Evolutionary conservation across 2,329 filamentous ascomycete genomes (phyloP).

Genomic region (Phaeosphaeriaceae sp.): DNA sequence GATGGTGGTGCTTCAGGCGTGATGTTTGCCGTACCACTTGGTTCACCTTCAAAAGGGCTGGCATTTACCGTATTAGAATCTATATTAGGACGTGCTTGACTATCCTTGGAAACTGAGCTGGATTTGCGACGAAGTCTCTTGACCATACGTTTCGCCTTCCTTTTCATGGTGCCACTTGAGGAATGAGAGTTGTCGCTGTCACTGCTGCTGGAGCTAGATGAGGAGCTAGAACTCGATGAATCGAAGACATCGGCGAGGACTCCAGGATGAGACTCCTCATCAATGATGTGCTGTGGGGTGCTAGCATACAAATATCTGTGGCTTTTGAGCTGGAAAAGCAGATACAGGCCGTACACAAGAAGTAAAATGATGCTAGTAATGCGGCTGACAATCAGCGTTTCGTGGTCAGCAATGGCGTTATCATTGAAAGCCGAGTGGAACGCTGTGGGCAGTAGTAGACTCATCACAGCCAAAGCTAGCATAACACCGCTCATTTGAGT

Average conservation of each 20-base stretch:
- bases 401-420: conserved; percentile 65
- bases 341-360: conserved; percentile 81
- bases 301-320: conserved; percentile 91
- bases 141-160: conserved; percentile 77
- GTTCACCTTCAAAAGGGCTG: conserved; percentile 46
- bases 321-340: conserved; percentile 90
- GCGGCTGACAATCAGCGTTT: conserved; percentile 84
- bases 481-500: conserved; percentile 96
- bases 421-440: conserved; percentile 87
- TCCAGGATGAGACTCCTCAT: conserved; percentile 87
- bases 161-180: conserved; percentile 73
- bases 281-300: conserved; percentile 89
- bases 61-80: conserved; percentile 50
- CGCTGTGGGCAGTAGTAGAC: conserved; percentile 85
- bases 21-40: conserved; percentile 29
- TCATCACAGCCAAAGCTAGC: conserved; percentile 87
- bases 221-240: conserved; percentile 65
- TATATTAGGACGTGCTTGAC: conserved; percentile 52
- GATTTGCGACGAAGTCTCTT: conserved; percentile 78
- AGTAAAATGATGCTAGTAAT: conserved; percentile 87
- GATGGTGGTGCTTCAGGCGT: conserved; percentile 21
- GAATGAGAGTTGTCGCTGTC: conserved; percentile 73
- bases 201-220: conserved; percentile 47
- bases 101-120: conserved; percentile 72
- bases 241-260: conserved; percentile 83